A percentile compares a stretch with the other conserved stretches of the same genome.
Evolutionary conservation across 768 basidiomycete genomes (phyloP).

Genomic region (Calocera cornea): DNA sequence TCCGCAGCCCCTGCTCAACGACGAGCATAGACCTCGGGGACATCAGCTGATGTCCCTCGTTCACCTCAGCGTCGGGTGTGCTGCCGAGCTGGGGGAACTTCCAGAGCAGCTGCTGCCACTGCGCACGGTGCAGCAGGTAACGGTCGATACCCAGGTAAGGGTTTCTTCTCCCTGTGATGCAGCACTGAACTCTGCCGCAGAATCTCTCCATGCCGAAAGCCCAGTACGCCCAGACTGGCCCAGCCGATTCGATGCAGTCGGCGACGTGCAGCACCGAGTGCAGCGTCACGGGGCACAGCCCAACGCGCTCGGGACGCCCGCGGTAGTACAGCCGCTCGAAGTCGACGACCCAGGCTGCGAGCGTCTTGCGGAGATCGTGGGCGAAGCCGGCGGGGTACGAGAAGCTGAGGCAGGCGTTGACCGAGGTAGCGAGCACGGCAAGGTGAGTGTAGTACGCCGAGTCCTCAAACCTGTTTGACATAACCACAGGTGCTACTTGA

Average conservation of each 20-base stretch:
- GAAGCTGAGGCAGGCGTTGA: too few species aligned
- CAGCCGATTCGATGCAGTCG: constrained; percentile 22
- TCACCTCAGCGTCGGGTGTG: background rate
- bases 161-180: constrained; percentile 15
- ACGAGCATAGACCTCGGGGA: background rate
- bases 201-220: constrained; percentile 27
- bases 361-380: background rate
- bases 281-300: constrained; percentile 22
- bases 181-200: constrained; percentile 13
- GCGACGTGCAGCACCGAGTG: too few species aligned
- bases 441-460: too few species aligned
- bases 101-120: background rate
- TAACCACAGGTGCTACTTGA: too few species aligned
- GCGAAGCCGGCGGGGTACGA: background rate
- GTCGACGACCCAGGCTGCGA: constrained; percentile 11
- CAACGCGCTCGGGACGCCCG: background rate
- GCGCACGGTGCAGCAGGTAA: background rate
- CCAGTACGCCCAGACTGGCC: constrained; percentile 28
- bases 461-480: too few species aligned
- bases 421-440: too few species aligned
- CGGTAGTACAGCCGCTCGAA: constrained; percentile 22
- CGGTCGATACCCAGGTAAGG: constrained; percentile 24
- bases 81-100: too few species aligned
- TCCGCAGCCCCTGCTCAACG: background rate
- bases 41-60: background rate